phyloP scores from a whole-genome alignment of 352 stramenopile species.

The Phytophthora cryptogea region DNA sequence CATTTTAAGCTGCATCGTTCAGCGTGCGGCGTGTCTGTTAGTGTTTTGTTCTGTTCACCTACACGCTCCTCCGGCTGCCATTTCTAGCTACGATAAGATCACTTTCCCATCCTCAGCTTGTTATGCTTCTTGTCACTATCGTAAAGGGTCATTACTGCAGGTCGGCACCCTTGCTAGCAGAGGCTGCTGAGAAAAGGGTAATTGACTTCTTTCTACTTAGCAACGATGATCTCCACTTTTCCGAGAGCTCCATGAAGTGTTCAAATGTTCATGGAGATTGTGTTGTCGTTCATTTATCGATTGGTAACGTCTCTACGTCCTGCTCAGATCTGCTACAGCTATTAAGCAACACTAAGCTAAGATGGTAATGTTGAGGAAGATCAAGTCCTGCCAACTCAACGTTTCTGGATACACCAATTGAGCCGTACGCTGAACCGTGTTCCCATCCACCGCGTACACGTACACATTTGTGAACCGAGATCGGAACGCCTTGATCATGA shows the following conservation, averaged over 20 bases:
- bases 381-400: slow-evolving; percentile 36
- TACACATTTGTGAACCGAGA: slow-evolving; percentile 47
- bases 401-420: slow-evolving; percentile 39
- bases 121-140: not conserved
- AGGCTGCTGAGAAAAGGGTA: too few species aligned
- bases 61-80: not conserved
- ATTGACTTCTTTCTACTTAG: too few species aligned
- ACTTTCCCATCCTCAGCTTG: not conserved
- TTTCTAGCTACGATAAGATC: not conserved
- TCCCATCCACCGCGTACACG: slow-evolving; percentile 36
- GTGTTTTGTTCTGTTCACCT: slow-evolving; percentile 2
- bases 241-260: too few species aligned
- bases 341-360: slow-evolving; percentile 16
- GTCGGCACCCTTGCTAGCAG: too few species aligned
- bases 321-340: too few species aligned
- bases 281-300: too few species aligned
- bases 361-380: slow-evolving; percentile 38
- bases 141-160: not conserved
- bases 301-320: too few species aligned
- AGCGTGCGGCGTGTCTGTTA: too few species aligned
- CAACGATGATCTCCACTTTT: too few species aligned
- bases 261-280: too few species aligned
- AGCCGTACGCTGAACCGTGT: slow-evolving; percentile 35
- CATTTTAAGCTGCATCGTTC: not conserved
- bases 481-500: slow-evolving; percentile 41